Evolutionary conservation across 2,329 filamentous ascomycete genomes (phyloP).

Genomic region (Atkinsonella hypoxylon): DNA sequence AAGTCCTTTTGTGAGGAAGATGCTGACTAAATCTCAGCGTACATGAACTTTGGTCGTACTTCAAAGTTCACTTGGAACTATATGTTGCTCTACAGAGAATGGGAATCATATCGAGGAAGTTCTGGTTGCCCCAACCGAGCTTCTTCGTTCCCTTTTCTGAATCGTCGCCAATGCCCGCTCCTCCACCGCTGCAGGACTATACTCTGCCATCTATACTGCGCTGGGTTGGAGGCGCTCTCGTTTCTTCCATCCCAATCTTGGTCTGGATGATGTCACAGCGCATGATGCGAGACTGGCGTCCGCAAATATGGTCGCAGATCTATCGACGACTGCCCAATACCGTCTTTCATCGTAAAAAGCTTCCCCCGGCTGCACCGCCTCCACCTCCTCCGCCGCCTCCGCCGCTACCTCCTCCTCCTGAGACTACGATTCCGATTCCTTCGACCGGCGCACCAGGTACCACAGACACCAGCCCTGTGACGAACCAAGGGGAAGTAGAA

Average conservation of each 20-base stretch:
- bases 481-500: neutral
- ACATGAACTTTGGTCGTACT: conserved; percentile 26
- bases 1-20: neutral
- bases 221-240: conserved; percentile 30
- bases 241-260: conserved; percentile 35
- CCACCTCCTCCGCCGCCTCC: conserved; percentile 11
- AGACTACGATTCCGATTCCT: neutral
- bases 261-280: conserved; percentile 32
- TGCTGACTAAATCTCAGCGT: conserved; percentile 14
- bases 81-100: conserved; percentile 41
- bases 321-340: conserved; percentile 29
- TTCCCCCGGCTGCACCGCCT: conserved; percentile 10
- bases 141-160: conserved; percentile 45
- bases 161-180: conserved; percentile 36
- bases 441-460: neutral
- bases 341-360: conserved; percentile 15
- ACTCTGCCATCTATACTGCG: conserved; percentile 24
- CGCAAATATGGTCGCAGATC: conserved; percentile 26
- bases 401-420: conserved; percentile 12
- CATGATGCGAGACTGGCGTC: conserved; percentile 24
- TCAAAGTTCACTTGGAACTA: conserved; percentile 38
- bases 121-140: conserved; percentile 29
- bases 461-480: neutral
- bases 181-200: conserved; percentile 28
- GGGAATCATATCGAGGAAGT: conserved; percentile 30